Percentiles rank a stretch among this genome's conserved stretches.
These are phyloP conservation scores for Ilex asprella DNA, from an alignment of 257 asterid species.

Conservation along the genomic window DNA sequence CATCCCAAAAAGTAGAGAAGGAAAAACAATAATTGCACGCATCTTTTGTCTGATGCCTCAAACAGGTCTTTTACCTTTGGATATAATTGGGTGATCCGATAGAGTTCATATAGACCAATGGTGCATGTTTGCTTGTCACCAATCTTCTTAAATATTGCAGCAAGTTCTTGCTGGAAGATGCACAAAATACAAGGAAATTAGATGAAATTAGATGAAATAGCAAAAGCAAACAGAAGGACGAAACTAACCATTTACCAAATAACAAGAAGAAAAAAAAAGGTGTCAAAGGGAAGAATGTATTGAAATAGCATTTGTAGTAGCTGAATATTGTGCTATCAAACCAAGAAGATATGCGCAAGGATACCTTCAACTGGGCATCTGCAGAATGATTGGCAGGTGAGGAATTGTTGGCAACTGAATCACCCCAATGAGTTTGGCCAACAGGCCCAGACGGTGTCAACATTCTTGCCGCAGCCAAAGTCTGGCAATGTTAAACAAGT, in stretches of 20 bases:
- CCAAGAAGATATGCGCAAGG: background rate
- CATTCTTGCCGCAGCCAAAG: conserved; percentile 99
- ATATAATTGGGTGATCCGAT: conserved; percentile 90
- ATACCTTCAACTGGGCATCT: conserved; percentile 90
- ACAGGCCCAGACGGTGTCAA: conserved; percentile 87
- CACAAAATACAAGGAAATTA: conserved; percentile 5
- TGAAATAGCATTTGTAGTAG: too few relatives aligned
- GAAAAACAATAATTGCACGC: too few relatives aligned
- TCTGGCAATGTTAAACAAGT: conserved; percentile 35
- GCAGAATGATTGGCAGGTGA: conserved; percentile 82
- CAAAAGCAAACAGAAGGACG: background rate
- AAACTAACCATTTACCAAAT: too few relatives aligned
- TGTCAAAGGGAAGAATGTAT: too few relatives aligned
- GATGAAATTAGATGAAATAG: background rate
- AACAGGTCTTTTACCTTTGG: conserved; percentile 53
- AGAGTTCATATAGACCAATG: conserved; percentile 90
- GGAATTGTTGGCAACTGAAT: conserved; percentile 71
- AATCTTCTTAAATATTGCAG: conserved; percentile 95
- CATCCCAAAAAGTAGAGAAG: too few relatives aligned
- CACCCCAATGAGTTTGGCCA: conserved; percentile 97
- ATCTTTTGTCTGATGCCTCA: too few relatives aligned
- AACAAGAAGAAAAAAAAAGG: too few relatives aligned
- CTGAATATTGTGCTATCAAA: too few relatives aligned
- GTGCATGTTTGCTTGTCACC: conserved; percentile 99
- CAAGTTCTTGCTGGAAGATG: conserved; percentile 84